These are phyloP conservation scores for Neolentinus lepideus DNA, from an alignment of 1,284 basidiomycete species.

Conservation along the genomic window DNA sequence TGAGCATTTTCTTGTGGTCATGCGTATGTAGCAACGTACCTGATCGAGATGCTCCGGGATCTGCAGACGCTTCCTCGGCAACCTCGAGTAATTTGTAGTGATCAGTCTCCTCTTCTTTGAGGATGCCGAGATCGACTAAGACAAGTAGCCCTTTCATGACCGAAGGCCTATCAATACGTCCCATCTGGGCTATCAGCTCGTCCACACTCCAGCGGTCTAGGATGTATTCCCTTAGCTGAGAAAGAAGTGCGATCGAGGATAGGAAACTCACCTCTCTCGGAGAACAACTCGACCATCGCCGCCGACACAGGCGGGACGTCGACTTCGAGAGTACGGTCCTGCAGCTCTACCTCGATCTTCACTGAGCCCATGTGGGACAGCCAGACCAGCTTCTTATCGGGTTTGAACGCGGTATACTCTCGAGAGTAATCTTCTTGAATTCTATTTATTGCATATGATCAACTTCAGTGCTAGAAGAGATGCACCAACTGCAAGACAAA, in stretches of 20 bases:
- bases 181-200: slow-evolving; percentile 57
- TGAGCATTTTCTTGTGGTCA: no score
- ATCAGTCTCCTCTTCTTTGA: slow-evolving; percentile 58
- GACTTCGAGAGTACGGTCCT: slow-evolving; percentile 70
- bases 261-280: slow-evolving; percentile 43
- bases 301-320: slow-evolving; percentile 86
- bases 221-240: not conserved
- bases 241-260: not conserved
- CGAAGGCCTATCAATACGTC: slow-evolving; percentile 51
- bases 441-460: slow-evolving; percentile 29
- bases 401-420: slow-evolving; percentile 77
- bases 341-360: slow-evolving; percentile 69
- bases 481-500: not conserved
- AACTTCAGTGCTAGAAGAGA: not conserved
- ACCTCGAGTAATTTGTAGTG: slow-evolving; percentile 59
- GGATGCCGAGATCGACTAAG: slow-evolving; percentile 79
- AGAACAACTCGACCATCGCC: slow-evolving; percentile 83
- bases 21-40: no score
- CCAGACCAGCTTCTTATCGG: slow-evolving; percentile 86
- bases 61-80: slow-evolving; percentile 32
- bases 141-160: slow-evolving; percentile 72
- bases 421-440: slow-evolving; percentile 70
- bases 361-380: slow-evolving; percentile 82
- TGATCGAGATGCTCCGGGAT: slow-evolving; percentile 1
- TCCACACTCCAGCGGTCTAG: slow-evolving; percentile 67